Conservation (phyloP, 1,139 yeast genomes). For the Magnusiomyces magnusii region DNA sequence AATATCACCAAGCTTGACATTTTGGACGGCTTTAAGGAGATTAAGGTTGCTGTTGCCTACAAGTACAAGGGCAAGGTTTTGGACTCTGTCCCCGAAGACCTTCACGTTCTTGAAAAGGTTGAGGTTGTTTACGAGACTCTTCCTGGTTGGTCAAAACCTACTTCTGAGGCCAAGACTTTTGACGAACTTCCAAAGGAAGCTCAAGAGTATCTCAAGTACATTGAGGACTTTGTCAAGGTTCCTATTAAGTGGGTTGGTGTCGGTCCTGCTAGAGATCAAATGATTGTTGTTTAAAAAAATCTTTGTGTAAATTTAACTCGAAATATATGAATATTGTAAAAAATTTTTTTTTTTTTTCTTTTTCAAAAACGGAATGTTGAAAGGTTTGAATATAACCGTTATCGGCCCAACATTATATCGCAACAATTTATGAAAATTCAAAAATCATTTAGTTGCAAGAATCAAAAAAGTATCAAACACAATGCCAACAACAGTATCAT, state of each 20-base stretch:
- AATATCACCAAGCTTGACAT: constrained; percentile 96
- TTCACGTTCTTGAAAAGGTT: constrained; percentile 69
- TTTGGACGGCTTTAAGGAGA: constrained; percentile 79
- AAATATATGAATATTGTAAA: no score
- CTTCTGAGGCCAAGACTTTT: constrained; percentile 60
- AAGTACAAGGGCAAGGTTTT: constrained; percentile 66
- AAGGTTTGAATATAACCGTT: no score
- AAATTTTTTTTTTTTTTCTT: no score
- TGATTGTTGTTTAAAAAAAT: constrained; percentile 24
- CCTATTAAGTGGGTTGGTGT: constrained; percentile 98
- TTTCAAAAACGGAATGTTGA: no score
- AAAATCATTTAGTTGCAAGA: constrained; percentile 32
- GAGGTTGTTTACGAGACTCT: constrained; percentile 85
- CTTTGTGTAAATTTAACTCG: no score
- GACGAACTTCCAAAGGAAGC: constrained; percentile 85
- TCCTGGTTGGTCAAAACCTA: constrained; percentile 92
- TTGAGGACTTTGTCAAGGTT: constrained; percentile 75
- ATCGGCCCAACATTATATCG: no score
- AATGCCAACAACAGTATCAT: constrained; percentile 40
- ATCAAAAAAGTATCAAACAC: constrained; percentile 55
- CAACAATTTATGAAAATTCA: no score
- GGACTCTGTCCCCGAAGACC: constrained; percentile 87
- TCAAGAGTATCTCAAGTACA: constrained; percentile 68
- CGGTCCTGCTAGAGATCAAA: constrained; percentile 83
- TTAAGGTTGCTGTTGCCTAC: constrained; percentile 81